Evolutionary conservation across 768 basidiomycete genomes (phyloP).

Genomic region (Tubosaeta sp.): DNA sequence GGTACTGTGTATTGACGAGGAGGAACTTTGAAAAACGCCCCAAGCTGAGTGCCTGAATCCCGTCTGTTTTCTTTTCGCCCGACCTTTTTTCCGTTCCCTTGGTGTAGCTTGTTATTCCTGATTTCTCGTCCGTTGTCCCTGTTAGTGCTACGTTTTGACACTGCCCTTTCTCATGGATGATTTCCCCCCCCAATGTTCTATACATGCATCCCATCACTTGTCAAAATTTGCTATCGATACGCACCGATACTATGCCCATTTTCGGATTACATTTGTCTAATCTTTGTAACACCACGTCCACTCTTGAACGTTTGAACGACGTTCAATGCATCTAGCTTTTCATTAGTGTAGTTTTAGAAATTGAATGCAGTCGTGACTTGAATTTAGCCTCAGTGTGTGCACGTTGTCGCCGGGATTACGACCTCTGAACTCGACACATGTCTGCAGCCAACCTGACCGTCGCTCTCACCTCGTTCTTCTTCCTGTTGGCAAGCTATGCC

Average conservation of each 20-base stretch:
- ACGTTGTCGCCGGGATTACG: constrained; percentile 29
- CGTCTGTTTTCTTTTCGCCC: constrained; percentile 4
- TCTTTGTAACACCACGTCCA: constrained; percentile 27
- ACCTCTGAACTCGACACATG: constrained; percentile 22
- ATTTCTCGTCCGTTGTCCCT: neutral
- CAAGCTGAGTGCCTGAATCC: constrained; percentile 26
- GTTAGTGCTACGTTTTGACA: constrained; percentile 12
- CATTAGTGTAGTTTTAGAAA: constrained; percentile 28
- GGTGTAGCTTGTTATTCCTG: neutral
- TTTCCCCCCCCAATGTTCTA: constrained; percentile 16
- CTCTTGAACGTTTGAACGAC: constrained; percentile 4
- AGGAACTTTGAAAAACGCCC: constrained; percentile 22
- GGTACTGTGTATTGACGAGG: constrained; percentile 15
- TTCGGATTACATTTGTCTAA: constrained; percentile 26
- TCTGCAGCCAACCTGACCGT: constrained; percentile 46
- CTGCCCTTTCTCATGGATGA: constrained; percentile 19
- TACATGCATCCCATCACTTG: constrained; percentile 22
- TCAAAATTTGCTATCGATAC: neutral
- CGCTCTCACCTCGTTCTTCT: constrained; percentile 45
- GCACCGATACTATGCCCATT: constrained; percentile 20
- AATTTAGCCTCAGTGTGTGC: constrained; percentile 2
- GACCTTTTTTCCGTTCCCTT: constrained; percentile 3
- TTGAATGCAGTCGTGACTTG: constrained; percentile 5
- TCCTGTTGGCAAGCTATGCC: constrained; percentile 56
- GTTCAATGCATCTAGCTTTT: constrained; percentile 14